Conservation (phyloP, 352 stramenopile genomes). For the Aphanomyces invadans region DNA sequence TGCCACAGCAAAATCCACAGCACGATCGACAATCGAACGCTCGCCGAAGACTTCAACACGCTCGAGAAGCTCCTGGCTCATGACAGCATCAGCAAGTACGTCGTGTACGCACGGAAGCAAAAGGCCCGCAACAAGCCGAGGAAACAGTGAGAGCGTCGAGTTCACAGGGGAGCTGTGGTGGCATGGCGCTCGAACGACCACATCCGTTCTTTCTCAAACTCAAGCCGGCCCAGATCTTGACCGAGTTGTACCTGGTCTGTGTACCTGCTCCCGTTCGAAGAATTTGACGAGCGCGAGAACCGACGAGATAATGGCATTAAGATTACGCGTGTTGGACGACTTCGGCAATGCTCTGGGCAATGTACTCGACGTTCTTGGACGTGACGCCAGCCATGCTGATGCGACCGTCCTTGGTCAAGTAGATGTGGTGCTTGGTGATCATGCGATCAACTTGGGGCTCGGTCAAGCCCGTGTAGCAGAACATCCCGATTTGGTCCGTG, state of each 20-base stretch:
- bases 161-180: too few species aligned
- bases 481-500: conserved; percentile 99
- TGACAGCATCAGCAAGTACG: conserved; percentile 79
- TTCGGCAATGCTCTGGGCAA: conserved; percentile 92
- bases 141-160: background rate
- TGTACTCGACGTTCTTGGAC: conserved; percentile 95
- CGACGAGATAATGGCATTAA: background rate
- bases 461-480: conserved; percentile 96
- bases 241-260: background rate
- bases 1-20: conserved; percentile 90
- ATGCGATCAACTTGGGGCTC: conserved; percentile 92
- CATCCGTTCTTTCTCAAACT: too few species aligned
- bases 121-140: conserved; percentile 47
- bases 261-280: background rate
- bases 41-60: conserved; percentile 87
- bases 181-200: too few species aligned
- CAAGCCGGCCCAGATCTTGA: background rate
- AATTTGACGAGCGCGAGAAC: background rate
- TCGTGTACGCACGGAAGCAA: conserved; percentile 88
- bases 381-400: conserved; percentile 97
- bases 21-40: conserved; percentile 81
- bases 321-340: conserved; percentile 81
- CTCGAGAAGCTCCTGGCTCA: conserved; percentile 88
- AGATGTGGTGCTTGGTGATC: conserved; percentile 96
- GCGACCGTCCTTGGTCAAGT: conserved; percentile 96